phyloP scores from a whole-genome alignment of 371 early-diverging fungal genomes.

The Syncephalastrum monosporum region DNA sequence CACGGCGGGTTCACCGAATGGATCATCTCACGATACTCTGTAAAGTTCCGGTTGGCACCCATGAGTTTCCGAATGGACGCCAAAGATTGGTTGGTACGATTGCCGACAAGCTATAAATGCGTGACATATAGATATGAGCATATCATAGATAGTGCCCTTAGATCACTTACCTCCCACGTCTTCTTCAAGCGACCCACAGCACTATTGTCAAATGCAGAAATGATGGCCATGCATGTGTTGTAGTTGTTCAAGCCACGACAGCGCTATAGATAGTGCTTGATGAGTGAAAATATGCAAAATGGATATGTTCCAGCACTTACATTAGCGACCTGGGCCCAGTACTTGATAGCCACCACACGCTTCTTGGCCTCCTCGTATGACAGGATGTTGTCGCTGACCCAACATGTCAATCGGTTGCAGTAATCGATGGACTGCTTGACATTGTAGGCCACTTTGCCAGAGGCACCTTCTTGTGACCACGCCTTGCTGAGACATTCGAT shows the following conservation, averaged over 20 bases:
- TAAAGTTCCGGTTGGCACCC: slow-evolving; percentile 82
- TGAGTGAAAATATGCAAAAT: not conserved
- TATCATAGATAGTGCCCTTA: not conserved
- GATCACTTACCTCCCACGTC: slow-evolving; percentile 71
- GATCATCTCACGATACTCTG: slow-evolving; percentile 82
- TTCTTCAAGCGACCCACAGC: slow-evolving; percentile 83
- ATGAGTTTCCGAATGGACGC: slow-evolving; percentile 58
- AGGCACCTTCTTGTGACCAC: slow-evolving; percentile 74
- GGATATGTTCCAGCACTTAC: slow-evolving; percentile 32
- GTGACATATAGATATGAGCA: slow-evolving; percentile 2
- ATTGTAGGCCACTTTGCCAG: slow-evolving; percentile 56
- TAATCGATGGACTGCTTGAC: slow-evolving; percentile 74
- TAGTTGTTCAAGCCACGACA: slow-evolving; percentile 84
- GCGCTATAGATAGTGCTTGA: slow-evolving; percentile 24
- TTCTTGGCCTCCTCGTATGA: slow-evolving; percentile 72
- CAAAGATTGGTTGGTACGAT: slow-evolving; percentile 47
- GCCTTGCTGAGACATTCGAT: slow-evolving; percentile 86
- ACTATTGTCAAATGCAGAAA: slow-evolving; percentile 85
- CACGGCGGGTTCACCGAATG: slow-evolving; percentile 87
- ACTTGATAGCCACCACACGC: slow-evolving; percentile 71
- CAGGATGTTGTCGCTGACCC: slow-evolving; percentile 80
- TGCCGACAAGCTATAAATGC: slow-evolving; percentile 23
- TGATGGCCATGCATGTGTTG: slow-evolving; percentile 84
- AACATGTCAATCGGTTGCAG: slow-evolving; percentile 65
- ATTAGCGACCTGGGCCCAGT: slow-evolving; percentile 82